Base-by-base conservation (phyloP, 306 rosid genomes). In the Luffa aegyptiaca region DNA sequence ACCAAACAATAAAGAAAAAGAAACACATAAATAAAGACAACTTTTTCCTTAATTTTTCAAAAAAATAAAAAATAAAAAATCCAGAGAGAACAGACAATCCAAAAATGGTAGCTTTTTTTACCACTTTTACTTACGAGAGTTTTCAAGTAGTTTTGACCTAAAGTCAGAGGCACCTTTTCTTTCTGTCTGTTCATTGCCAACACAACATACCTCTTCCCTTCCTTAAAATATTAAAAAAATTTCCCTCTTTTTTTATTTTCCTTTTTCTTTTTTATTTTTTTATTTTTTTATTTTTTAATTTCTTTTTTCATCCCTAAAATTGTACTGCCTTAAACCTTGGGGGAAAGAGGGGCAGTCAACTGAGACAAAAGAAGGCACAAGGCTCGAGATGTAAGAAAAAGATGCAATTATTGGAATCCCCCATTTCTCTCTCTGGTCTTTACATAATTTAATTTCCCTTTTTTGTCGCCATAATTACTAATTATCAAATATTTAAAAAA, bases 311-410 rank as follows among this genome's bases (percentile, higher is more conserved):
- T 49, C 78, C 77, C 62, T 44, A 49, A 48, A 49, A 74, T 1
- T 31, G 77, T 48, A 72, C 77, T 73, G 46, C 78, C 62, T 51
- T 33, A 31, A 74, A 74, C 78, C 78, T 74, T 51, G 78, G 78
- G 78, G 52, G 77, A 49, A 48, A 7, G 61, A 48, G 44, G 78
- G 16, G 44, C 78, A 51, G 78, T 74, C 78, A 17, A 51, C 62
- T 73, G 62, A 73, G 62, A 51, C 61, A 73, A 73, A 73, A 33
- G 62, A 74, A 16, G 53, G 62, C 78, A 74, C 78, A 74, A 33
- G 78, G 78, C 78, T 74, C 78, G 78, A 74, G 78, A 74, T 49
- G 78, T 48, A 72, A 74, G 78, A 74, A 51, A 74, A 51, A 74
- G 21, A 74, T 33, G 62, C 78, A 74, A 74, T 74, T 74, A 74